phyloP scores from a whole-genome alignment of 352 stramenopile species.

The Phytophthora sansomeana region DNA sequence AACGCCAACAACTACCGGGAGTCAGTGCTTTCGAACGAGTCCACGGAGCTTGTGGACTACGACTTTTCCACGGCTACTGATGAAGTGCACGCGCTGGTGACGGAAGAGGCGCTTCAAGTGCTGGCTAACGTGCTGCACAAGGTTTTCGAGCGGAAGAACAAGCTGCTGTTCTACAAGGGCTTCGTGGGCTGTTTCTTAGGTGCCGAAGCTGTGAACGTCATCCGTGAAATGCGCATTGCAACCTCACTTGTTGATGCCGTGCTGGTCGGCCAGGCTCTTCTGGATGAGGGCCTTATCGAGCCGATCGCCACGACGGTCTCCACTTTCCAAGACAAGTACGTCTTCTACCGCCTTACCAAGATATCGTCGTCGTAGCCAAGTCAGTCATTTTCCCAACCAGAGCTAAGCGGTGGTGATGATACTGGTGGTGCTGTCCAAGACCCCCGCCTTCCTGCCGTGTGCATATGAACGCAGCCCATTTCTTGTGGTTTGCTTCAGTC shows the following conservation, averaged over 20 bases:
- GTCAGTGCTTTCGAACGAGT: constrained; percentile 76
- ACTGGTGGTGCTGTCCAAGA: constrained; percentile 8
- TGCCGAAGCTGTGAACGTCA: constrained; percentile 84
- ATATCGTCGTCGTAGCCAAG: constrained; percentile 45
- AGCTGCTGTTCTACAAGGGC: constrained; percentile 90
- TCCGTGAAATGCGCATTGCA: constrained; percentile 79
- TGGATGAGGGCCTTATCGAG: constrained; percentile 85
- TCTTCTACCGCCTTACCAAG: constrained; percentile 83
- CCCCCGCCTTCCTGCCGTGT: constrained; percentile 9
- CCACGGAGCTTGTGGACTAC: constrained; percentile 64
- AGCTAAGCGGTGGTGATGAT: constrained; percentile 15
- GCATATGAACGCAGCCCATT: constrained; percentile 31
- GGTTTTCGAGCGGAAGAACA: constrained; percentile 90
- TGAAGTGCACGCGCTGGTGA: constrained; percentile 83
- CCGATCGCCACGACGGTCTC: constrained; percentile 73
- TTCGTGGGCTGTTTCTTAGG: constrained; percentile 84
- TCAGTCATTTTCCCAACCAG: constrained; percentile 16
- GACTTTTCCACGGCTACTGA: constrained; percentile 79
- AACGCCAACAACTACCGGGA: constrained; percentile 79
- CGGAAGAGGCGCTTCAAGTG: constrained; percentile 76
- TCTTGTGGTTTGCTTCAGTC: constrained; percentile 10
- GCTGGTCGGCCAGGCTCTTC: constrained; percentile 77
- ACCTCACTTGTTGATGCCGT: constrained; percentile 80
- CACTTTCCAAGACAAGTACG: constrained; percentile 89
- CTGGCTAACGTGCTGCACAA: constrained; percentile 78